A percentile compares a stretch with the other conserved stretches of the same genome.
phyloP scores from a whole-genome alignment of 352 stramenopile genomes.

The Phytophthora pseudosyringae region DNA sequence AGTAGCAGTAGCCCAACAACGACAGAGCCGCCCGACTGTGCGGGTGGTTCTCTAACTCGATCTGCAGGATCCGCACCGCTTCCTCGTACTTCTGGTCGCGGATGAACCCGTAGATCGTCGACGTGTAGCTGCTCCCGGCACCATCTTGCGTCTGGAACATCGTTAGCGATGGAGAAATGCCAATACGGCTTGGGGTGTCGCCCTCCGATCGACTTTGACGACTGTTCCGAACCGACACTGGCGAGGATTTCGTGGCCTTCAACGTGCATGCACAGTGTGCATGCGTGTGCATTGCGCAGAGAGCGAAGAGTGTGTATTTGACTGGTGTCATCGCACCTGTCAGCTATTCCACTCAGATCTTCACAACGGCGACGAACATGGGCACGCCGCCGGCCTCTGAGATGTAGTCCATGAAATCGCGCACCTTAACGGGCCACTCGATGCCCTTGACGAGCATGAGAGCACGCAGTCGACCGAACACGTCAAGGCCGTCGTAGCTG shows the following conservation, averaged over 20 bases:
- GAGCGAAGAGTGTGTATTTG: neutral
- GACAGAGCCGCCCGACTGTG: slow-evolving; percentile 93
- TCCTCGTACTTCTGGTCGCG: slow-evolving; percentile 94
- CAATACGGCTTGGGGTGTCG: neutral
- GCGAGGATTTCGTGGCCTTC: slow-evolving; percentile 14
- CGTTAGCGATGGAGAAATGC: neutral
- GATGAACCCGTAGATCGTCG: slow-evolving; percentile 95
- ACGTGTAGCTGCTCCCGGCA: slow-evolving; percentile 88
- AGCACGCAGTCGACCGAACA: slow-evolving; percentile 49
- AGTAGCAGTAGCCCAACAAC: slow-evolving; percentile 98
- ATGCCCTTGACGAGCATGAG: slow-evolving; percentile 59
- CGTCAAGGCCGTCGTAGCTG: slow-evolving; percentile 62
- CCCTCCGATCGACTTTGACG: neutral
- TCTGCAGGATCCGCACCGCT: slow-evolving; percentile 92
- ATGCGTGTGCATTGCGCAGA: too few relatives aligned
- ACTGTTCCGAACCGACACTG: slow-evolving; percentile 40
- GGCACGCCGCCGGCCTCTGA: slow-evolving; percentile 44
- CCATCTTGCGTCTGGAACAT: slow-evolving; percentile 79
- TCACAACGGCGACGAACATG: slow-evolving; percentile 50
- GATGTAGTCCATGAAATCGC: slow-evolving; percentile 51
- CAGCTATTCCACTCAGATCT: slow-evolving; percentile 27
- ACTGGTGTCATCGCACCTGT: neutral
- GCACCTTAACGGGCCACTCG: slow-evolving; percentile 54
- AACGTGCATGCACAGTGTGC: too few relatives aligned
- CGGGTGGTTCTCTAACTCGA: slow-evolving; percentile 94